Evolutionary conservation across 2,329 filamentous ascomycete species (phyloP).

Genomic region (Graphilbum sp.): DNA sequence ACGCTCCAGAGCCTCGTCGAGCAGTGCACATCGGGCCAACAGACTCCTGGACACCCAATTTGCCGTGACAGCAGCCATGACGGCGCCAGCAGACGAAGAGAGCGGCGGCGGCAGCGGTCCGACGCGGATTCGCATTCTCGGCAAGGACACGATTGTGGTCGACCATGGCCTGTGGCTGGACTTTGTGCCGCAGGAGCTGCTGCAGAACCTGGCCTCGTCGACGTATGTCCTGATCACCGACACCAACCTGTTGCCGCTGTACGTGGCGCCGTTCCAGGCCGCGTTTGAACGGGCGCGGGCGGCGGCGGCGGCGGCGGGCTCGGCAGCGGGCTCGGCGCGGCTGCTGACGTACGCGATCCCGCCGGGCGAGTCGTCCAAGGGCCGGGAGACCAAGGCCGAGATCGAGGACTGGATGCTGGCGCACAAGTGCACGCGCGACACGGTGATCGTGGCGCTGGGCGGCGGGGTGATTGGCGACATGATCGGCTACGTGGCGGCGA

Average conservation of each 20-base stretch:
- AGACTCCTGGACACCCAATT: too few species aligned
- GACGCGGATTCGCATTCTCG: slow-evolving; percentile 61
- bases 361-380: slow-evolving; percentile 88
- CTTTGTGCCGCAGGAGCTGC: slow-evolving; percentile 67
- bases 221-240: slow-evolving; percentile 96
- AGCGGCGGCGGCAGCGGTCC: slow-evolving; percentile 16
- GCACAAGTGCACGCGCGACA: slow-evolving; percentile 86
- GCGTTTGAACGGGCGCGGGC: slow-evolving; percentile 37
- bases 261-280: slow-evolving; percentile 60
- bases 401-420: slow-evolving; percentile 97
- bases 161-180: slow-evolving; percentile 80
- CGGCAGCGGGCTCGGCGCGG: slow-evolving; percentile 31
- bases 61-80: background rate
- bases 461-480: slow-evolving; percentile 96
- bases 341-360: slow-evolving; percentile 76
- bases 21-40: too few species aligned
- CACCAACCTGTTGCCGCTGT: slow-evolving; percentile 70
- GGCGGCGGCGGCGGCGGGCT: background rate
- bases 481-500: slow-evolving; percentile 93
- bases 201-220: slow-evolving; percentile 61
- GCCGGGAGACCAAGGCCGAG: slow-evolving; percentile 79
- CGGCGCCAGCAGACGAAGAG: background rate
- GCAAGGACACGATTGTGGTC: slow-evolving; percentile 78
- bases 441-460: slow-evolving; percentile 83
- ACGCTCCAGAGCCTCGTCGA: too few species aligned